phyloP scores from a whole-genome alignment of 192 early-diverging fungal species.

The Thamnidium elegans region DNA sequence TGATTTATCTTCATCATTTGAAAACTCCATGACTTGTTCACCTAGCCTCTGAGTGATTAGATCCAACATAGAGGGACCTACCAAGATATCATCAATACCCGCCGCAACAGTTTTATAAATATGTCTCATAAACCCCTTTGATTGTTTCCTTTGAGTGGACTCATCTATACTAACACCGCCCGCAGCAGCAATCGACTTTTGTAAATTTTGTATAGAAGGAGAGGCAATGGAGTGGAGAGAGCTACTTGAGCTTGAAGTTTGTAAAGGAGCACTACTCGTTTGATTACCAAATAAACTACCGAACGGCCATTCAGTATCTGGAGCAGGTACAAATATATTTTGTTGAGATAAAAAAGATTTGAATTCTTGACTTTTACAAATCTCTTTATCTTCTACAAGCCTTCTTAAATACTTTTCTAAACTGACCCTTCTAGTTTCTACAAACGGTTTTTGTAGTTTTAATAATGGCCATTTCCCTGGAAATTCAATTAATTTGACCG shows the following conservation, averaged over 20 bases:
- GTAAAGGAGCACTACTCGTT: not conserved
- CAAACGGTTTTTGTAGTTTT: slow-evolving; percentile 59
- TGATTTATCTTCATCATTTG: slow-evolving; percentile 25
- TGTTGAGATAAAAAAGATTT: slow-evolving; percentile 72
- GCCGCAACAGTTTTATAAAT: slow-evolving; percentile 76
- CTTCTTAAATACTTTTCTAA: slow-evolving; percentile 74
- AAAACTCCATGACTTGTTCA: slow-evolving; percentile 55
- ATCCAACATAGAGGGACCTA: slow-evolving; percentile 67
- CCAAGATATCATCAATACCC: slow-evolving; percentile 66
- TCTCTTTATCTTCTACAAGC: slow-evolving; percentile 48
- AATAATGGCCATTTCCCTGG: slow-evolving; percentile 71
- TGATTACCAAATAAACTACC: slow-evolving; percentile 6
- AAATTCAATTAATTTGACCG: slow-evolving; percentile 66
- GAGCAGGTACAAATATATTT: slow-evolving; percentile 42
- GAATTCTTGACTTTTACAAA: slow-evolving; percentile 63
- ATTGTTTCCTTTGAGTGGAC: not conserved
- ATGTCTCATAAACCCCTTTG: slow-evolving; percentile 54
- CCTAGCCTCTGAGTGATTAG: slow-evolving; percentile 67
- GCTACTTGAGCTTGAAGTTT: not conserved
- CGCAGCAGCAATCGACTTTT: slow-evolving; percentile 5
- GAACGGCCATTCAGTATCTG: slow-evolving; percentile 11
- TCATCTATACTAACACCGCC: not conserved
- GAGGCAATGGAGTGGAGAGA: not conserved
- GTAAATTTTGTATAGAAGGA: slow-evolving; percentile 20
- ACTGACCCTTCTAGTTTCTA: slow-evolving; percentile 64